These are phyloP conservation scores for Lentinula sp. DNA, from an alignment of 768 basidiomycete genomes.

Conservation along the genomic window DNA sequence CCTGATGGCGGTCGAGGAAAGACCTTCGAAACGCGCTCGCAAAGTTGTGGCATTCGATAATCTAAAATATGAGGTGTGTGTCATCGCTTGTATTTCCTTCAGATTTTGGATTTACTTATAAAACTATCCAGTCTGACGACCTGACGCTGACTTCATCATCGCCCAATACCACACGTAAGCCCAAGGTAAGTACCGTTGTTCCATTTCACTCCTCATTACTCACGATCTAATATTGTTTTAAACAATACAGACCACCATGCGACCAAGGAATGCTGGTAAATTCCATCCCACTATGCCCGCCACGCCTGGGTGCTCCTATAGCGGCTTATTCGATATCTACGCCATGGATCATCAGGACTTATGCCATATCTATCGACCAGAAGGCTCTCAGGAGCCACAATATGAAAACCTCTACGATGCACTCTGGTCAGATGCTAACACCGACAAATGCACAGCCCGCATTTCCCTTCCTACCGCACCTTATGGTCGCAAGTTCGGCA, in stretches of 20 bases:
- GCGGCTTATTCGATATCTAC: not conserved
- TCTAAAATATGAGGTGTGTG: not conserved
- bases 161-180: not conserved
- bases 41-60: not conserved
- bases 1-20: not conserved
- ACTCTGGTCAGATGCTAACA: not conserved
- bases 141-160: not conserved
- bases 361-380: not conserved
- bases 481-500: not conserved
- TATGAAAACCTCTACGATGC: not conserved
- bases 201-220: not conserved
- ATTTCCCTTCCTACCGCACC: not conserved
- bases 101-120: not conserved
- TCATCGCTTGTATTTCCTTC: not conserved
- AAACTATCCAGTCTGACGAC: not conserved
- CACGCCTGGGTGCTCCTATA: not conserved
- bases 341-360: conserved; percentile 4
- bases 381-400: not conserved
- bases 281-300: not conserved
- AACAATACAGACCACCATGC: not conserved
- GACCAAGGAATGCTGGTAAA: not conserved
- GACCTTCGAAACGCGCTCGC: not conserved
- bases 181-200: not conserved
- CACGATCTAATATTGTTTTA: too few relatives aligned
- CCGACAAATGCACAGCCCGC: not conserved